These are phyloP conservation scores for Rubia peregrina DNA, from an alignment of 305 asterid species.

Conservation along the genomic window DNA sequence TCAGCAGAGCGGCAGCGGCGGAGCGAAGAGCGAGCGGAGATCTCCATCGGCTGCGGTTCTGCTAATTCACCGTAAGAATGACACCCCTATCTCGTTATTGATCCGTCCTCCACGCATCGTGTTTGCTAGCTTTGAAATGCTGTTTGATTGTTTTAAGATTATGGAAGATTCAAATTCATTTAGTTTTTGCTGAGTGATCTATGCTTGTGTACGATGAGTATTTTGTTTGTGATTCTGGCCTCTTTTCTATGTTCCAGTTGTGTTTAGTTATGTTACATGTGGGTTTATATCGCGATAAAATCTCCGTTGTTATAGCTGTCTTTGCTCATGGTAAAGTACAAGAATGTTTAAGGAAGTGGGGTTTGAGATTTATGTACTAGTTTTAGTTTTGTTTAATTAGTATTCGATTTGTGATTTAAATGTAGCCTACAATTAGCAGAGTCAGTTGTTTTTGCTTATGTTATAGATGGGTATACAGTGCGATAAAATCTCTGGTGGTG, in stretches of 20 bases:
- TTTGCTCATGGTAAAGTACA: neutral
- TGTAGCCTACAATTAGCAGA: neutral
- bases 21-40: neutral
- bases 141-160: neutral
- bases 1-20: neutral
- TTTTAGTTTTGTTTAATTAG: neutral
- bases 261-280: too few relatives aligned
- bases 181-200: neutral
- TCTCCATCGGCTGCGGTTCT: neutral
- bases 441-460: too few relatives aligned
- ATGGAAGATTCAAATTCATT: neutral
- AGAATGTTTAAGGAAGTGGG: neutral
- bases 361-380: neutral
- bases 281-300: too few relatives aligned
- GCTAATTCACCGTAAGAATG: neutral
- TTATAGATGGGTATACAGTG: too few relatives aligned
- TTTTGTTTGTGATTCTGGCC: neutral
- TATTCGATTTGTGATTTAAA: neutral
- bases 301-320: too few relatives aligned
- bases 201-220: neutral
- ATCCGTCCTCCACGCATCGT: neutral
- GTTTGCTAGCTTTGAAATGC: neutral
- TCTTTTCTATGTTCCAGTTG: too few relatives aligned
- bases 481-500: too few relatives aligned
- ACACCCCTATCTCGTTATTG: neutral